These are phyloP conservation scores for Colletotrichum melonis DNA, from an alignment of 2,329 filamentous ascomycete genomes.

Conservation along the genomic window DNA sequence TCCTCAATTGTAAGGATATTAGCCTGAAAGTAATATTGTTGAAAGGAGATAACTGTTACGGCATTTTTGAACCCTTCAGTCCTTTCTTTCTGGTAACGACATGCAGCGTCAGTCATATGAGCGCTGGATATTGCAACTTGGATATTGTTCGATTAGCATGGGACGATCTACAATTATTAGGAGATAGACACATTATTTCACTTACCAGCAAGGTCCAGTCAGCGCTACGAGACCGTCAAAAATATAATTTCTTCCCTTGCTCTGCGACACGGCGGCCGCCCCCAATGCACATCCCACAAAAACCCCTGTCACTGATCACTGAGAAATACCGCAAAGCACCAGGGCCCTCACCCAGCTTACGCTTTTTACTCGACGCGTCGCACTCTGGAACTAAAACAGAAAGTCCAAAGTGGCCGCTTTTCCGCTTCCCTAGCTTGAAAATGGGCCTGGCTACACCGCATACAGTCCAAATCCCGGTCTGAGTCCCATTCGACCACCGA, in stretches of 20 bases:
- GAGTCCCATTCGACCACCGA: neutral
- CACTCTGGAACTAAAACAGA: neutral
- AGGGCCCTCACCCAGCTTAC: neutral
- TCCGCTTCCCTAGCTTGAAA: neutral
- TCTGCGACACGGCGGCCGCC: neutral
- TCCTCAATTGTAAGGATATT: too few species aligned
- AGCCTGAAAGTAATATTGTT: too few species aligned
- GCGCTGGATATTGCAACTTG: too few species aligned
- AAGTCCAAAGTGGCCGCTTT: neutral
- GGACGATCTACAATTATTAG: too few species aligned
- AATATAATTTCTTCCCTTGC: neutral
- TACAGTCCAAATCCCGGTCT: too few species aligned
- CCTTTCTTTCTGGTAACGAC: too few species aligned
- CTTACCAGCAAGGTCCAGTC: neutral
- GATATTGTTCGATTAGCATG: too few species aligned
- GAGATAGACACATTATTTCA: too few species aligned
- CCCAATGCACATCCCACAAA: neutral
- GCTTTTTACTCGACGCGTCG: neutral
- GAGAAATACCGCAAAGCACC: neutral
- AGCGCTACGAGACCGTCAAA: neutral
- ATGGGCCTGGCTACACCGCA: neutral
- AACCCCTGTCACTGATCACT: neutral
- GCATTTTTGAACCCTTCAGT: too few species aligned
- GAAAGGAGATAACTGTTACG: too few species aligned
- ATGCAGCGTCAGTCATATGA: too few species aligned